Percentiles rank a stretch among this genome's conserved stretches.
Conservation (phyloP, 371 early-diverging fungal genomes). For the Lichtheimia corymbifera region DNA sequence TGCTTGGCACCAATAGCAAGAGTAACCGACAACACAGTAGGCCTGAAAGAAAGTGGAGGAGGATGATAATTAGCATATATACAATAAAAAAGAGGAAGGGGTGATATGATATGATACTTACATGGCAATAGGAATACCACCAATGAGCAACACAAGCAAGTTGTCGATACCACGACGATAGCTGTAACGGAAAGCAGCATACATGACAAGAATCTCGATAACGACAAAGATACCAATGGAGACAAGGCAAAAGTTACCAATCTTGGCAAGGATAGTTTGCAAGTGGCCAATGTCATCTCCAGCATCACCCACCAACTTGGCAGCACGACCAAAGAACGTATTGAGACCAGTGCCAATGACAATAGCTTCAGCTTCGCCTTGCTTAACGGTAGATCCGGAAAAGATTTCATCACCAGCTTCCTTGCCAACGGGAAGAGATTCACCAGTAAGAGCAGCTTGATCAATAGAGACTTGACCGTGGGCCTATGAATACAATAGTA, state of each 20-base stretch:
- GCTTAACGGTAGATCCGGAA: conserved; percentile 86
- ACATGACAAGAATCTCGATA: conserved; percentile 80
- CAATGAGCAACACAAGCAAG: conserved; percentile 74
- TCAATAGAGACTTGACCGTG: conserved; percentile 62
- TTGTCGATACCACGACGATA: conserved; percentile 74
- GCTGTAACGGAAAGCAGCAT: conserved; percentile 70
- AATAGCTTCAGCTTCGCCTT: conserved; percentile 88
- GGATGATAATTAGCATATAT: background rate
- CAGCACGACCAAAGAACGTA: conserved; percentile 91
- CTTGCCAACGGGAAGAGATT: conserved; percentile 75
- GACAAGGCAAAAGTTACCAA: conserved; percentile 84
- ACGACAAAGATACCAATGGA: conserved; percentile 72
- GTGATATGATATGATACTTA: conserved; percentile 4
- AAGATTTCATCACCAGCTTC: conserved; percentile 70
- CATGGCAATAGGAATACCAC: conserved; percentile 81
- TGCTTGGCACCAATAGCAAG: conserved; percentile 92
- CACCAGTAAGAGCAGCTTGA: conserved; percentile 87
- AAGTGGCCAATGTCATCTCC: conserved; percentile 88
- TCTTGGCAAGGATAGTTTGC: conserved; percentile 84
- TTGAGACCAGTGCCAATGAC: conserved; percentile 83
- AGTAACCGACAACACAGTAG: conserved; percentile 87
- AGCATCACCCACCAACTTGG: conserved; percentile 76
- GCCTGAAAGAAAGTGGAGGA: conserved; percentile 30
- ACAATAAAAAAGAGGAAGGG: background rate
- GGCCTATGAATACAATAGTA: conserved; percentile 19